phyloP scores from a whole-genome alignment of 306 rosid species.

The Carpinus fangiana region DNA sequence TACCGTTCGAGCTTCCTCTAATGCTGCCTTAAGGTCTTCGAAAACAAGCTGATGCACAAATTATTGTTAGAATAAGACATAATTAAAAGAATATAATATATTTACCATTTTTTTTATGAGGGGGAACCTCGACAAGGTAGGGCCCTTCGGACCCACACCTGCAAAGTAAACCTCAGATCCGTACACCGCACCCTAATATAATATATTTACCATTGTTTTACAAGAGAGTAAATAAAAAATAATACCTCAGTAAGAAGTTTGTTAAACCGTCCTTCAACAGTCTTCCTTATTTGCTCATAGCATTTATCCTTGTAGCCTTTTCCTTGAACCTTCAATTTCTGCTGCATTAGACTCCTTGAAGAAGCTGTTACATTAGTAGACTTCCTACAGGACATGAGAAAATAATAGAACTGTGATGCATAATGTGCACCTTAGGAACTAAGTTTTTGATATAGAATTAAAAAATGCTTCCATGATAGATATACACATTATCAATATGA shows the following conservation, averaged over 20 bases:
- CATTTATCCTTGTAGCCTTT: slow-evolving; percentile 94
- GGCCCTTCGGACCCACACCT: too few species aligned
- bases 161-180: too few species aligned
- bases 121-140: too few species aligned
- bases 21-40: slow-evolving; percentile 89
- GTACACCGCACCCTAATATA: not conserved
- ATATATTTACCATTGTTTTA: not conserved
- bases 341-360: slow-evolving; percentile 67
- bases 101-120: not conserved
- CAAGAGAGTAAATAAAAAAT: slow-evolving; percentile 5
- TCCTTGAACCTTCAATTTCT: slow-evolving; percentile 77
- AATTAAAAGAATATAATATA: not conserved
- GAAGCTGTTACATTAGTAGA: slow-evolving; percentile 52
- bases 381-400: slow-evolving; percentile 50
- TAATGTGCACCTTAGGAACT: not conserved
- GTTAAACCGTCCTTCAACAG: slow-evolving; percentile 83
- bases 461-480: not conserved
- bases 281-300: slow-evolving; percentile 89
- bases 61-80: slow-evolving; percentile 34
- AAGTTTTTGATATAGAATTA: slow-evolving; percentile 4
- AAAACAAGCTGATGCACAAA: slow-evolving; percentile 71
- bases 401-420: slow-evolving; percentile 12
- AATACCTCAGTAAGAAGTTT: slow-evolving; percentile 83
- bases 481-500: not conserved
- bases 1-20: slow-evolving; percentile 92